Conservation (phyloP, 768 basidiomycete genomes). For the Neoboletus subvelutipes region DNA sequence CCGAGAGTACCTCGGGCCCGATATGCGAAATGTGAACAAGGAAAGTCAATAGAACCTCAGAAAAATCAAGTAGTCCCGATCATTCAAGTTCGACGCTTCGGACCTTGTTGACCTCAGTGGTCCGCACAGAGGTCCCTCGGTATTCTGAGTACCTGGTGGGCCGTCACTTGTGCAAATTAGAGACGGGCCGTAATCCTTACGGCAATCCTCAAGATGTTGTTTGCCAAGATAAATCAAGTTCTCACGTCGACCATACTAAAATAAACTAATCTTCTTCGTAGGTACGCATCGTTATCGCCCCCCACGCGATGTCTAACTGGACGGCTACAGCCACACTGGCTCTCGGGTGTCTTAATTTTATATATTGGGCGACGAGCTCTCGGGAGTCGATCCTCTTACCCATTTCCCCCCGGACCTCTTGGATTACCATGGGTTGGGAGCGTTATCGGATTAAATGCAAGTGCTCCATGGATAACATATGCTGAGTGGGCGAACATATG, state of each 20-base stretch:
- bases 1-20: too few species aligned
- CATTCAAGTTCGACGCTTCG: too few species aligned
- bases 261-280: background rate
- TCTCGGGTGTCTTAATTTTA: background rate
- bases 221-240: background rate
- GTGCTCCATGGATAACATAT: slow-evolving; percentile 13
- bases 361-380: background rate
- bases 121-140: too few species aligned
- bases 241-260: background rate
- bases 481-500: slow-evolving; percentile 10
- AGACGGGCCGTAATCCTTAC: too few species aligned
- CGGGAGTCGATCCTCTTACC: background rate
- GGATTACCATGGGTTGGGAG: background rate
- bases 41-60: too few species aligned
- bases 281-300: background rate
- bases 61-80: too few species aligned
- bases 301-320: background rate
- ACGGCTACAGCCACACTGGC: background rate
- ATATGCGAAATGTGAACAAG: too few species aligned
- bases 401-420: background rate
- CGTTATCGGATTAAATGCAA: background rate
- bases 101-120: too few species aligned
- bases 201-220: background rate
- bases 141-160: too few species aligned
- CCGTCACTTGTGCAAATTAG: too few species aligned